These are phyloP conservation scores for Chaetomium globosum DNA, from an alignment of 2,329 filamentous ascomycete genomes.

Conservation along the genomic window DNA sequence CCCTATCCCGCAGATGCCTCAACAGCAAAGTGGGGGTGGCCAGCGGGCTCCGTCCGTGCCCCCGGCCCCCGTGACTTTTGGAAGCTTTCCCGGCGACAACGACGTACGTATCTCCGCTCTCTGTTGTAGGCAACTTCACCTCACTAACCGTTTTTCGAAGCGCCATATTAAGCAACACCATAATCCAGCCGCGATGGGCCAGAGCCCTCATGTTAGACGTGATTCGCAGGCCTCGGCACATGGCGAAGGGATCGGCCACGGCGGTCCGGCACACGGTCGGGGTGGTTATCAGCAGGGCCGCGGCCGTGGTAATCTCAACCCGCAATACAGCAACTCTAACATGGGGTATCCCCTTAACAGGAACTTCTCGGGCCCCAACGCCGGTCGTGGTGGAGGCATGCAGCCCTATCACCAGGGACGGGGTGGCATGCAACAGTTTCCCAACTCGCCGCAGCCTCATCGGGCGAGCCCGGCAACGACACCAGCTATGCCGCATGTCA, in stretches of 20 bases:
- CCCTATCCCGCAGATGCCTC: conserved; percentile 87
- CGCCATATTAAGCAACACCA: conserved; percentile 71
- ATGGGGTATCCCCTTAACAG: conserved; percentile 50
- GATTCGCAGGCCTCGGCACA: conserved; percentile 85
- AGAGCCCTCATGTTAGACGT: conserved; percentile 69
- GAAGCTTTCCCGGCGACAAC: conserved; percentile 78
- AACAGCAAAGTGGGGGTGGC: conserved; percentile 82
- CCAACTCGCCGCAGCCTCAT: conserved; percentile 67
- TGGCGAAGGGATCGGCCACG: conserved; percentile 68
- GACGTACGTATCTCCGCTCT: conserved; percentile 60
- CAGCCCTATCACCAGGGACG: conserved; percentile 50
- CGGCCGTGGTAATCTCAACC: conserved; percentile 54
- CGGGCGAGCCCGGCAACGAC: conserved; percentile 67
- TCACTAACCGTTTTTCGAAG: conserved; percentile 46
- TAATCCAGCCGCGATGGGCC: conserved; percentile 62
- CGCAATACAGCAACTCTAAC: conserved; percentile 51
- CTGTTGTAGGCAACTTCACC: neutral
- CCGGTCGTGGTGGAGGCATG: conserved; percentile 54
- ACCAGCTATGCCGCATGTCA: conserved; percentile 64
- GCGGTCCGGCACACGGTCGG: conserved; percentile 61
- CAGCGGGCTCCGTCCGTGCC: conserved; percentile 78
- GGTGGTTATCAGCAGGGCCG: conserved; percentile 57
- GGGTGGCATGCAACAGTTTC: conserved; percentile 46
- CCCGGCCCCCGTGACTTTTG: conserved; percentile 76
- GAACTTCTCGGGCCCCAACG: conserved; percentile 46